Base-by-base conservation (phyloP, 805 yeast genomes). In the Ogataea henricii region DNA sequence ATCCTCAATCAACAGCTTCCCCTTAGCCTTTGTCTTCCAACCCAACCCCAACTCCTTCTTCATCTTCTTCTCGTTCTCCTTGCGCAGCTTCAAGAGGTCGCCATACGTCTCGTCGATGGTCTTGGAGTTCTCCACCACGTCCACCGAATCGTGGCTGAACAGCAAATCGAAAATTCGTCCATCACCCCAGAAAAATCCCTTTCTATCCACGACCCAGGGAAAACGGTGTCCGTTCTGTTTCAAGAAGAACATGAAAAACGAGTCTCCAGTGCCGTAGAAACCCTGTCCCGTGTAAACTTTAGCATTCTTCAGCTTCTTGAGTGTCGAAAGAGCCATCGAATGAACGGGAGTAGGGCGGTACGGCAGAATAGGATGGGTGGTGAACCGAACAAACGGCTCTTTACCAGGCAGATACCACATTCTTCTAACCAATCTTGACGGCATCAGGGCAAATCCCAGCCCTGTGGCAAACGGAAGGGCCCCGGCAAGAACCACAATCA, bases 131-230 rank as follows among this genome's bases (percentile, higher is more conserved):
- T 87, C 92, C 3, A 94, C 91, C 49, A 79, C 84, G 14, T 82
- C 85, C n/a, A 87, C 63, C 1, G 87, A 67, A 61, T 87, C 94
- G 60, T 86, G 84, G 18, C 95, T 94, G 57, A 89, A 85, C n/a
- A 89, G 58, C 44, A 81, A 77, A 64, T 89, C 96, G 66, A 84
- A 85, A 1, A 89, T 85, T 49, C 96, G 74, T 13, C 96, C 96
- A 65, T 89, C 96, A 27, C 94, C 91, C 96, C 96, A 89, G 69
- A 87, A 89, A 73, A 89, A 89, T 10, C 96, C 96, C 57, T 82
- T 83, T 55, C 96, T 74, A 62, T 89, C 96, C 16, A 87, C 85
- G 14, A 85, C 69, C 89, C 91, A 88, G 20, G 87, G 89, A 33
- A 79, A 71, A 48, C 71, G 67, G 34, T 61, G 66, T 17, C 77